Evolutionary conservation across 2,329 filamentous ascomycete genomes (phyloP).

Genomic region (Aspergillus aculeatus): DNA sequence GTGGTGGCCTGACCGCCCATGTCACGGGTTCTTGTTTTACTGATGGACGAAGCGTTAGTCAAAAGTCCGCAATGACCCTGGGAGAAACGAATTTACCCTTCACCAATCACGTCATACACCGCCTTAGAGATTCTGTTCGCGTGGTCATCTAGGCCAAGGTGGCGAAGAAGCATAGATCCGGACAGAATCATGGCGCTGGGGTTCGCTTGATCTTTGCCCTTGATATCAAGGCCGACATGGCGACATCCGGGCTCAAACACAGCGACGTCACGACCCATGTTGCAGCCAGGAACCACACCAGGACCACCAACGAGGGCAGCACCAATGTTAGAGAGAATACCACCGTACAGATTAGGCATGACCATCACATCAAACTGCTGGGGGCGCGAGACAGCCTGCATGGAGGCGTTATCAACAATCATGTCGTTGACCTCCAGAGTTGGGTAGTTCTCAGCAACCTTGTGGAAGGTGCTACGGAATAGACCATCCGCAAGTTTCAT

Average conservation of each 20-base stretch:
- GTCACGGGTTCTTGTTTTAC: constrained; percentile 84
- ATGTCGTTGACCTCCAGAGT: constrained; percentile 96
- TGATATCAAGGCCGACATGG: constrained; percentile 98
- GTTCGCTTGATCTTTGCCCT: constrained; percentile 99
- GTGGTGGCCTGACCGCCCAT: constrained; percentile 92
- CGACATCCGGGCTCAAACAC: constrained; percentile 99
- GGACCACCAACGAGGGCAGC: constrained; percentile 95
- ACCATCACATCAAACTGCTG: constrained; percentile 99
- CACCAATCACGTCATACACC: constrained; percentile 76
- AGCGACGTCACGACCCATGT: constrained; percentile 98
- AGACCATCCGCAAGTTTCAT: constrained; percentile 99
- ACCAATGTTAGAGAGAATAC: constrained; percentile 98
- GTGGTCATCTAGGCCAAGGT: constrained; percentile 95
- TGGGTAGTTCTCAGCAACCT: constrained; percentile 89
- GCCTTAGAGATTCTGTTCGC: constrained; percentile 93
- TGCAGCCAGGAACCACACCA: constrained; percentile 96
- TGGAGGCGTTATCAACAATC: constrained; percentile 99
- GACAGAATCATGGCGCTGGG: constrained; percentile 93
- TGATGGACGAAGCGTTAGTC: constrained; percentile 50
- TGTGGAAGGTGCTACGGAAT: constrained; percentile 96
- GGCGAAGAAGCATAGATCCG: constrained; percentile 93
- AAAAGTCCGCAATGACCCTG: neutral
- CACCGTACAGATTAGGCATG: constrained; percentile 99
- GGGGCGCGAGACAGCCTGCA: constrained; percentile 94
- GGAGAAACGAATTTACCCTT: constrained; percentile 67